phyloP scores from a whole-genome alignment of 352 stramenopile species.

The Pythium dissimile region DNA sequence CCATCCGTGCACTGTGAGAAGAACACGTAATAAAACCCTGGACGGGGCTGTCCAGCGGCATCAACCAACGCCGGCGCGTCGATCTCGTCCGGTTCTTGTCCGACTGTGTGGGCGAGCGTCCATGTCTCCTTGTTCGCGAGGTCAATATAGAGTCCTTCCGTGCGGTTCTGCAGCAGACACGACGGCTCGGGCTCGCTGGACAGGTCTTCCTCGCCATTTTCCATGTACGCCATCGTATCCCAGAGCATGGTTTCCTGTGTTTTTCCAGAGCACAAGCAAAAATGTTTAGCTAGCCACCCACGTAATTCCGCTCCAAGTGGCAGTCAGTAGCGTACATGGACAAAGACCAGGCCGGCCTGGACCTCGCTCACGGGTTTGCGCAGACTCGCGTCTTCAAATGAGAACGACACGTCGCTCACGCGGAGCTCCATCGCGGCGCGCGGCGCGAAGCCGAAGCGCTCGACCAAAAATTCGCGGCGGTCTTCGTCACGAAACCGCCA shows the following conservation, averaged over 20 bases:
- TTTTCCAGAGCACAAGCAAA: no score
- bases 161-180: constrained; percentile 49
- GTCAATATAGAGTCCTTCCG: constrained; percentile 56
- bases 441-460: constrained; percentile 86
- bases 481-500: constrained; percentile 70
- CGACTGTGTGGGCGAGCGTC: constrained; percentile 42
- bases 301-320: neutral
- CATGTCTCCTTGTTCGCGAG: constrained; percentile 51
- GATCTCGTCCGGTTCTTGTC: constrained; percentile 16
- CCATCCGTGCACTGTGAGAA: constrained; percentile 76
- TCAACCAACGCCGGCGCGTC: constrained; percentile 7
- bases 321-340: constrained; percentile 39
- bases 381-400: constrained; percentile 5
- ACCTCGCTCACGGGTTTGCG: constrained; percentile 16
- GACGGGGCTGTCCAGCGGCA: constrained; percentile 19
- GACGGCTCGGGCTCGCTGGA: constrained; percentile 8
- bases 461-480: constrained; percentile 81
- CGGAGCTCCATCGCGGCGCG: constrained; percentile 64
- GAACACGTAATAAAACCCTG: constrained; percentile 88
- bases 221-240: constrained; percentile 46
- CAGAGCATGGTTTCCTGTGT: constrained; percentile 55
- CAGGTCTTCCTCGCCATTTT: constrained; percentile 30
- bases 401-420: constrained; percentile 50
- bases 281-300: no score
- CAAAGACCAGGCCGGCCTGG: constrained; percentile 50